Conservation (phyloP, 768 basidiomycete genomes). For the Suillus luteus region DNA sequence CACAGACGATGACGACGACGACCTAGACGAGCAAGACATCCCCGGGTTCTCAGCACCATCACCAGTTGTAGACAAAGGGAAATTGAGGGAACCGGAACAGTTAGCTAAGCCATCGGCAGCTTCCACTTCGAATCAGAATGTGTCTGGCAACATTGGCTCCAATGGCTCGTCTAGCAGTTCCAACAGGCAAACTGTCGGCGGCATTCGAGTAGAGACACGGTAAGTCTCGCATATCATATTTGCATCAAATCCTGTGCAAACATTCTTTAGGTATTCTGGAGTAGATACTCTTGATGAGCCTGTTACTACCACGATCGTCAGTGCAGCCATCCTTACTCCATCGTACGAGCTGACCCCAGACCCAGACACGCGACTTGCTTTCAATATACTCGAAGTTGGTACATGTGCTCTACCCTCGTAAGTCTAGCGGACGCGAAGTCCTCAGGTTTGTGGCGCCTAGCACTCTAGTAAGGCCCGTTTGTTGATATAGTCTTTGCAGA, state of each 20-base stretch:
- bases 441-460: conserved; percentile 52
- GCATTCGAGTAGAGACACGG: conserved; percentile 88
- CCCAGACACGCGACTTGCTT: conserved; percentile 80
- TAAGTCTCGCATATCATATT: conserved; percentile 35
- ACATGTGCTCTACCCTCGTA: conserved; percentile 90
- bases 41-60: conserved; percentile 76
- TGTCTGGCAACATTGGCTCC: conserved; percentile 77
- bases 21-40: conserved; percentile 79
- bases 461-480: conserved; percentile 4
- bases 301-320: conserved; percentile 82
- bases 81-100: conserved; percentile 61
- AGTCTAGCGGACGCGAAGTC: conserved; percentile 74
- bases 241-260: background rate
- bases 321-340: conserved; percentile 31
- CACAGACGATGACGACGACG: conserved; percentile 70
- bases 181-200: conserved; percentile 73
- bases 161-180: conserved; percentile 43
- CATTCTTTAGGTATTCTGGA: conserved; percentile 61
- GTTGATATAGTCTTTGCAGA: conserved; percentile 40
- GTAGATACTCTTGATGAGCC: conserved; percentile 93
- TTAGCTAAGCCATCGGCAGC: conserved; percentile 44
- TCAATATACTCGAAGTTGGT: conserved; percentile 93
- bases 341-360: conserved; percentile 15
- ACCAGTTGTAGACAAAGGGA: conserved; percentile 65
- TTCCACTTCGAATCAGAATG: conserved; percentile 34